Base-by-base conservation (phyloP, 129 eudicot genomes). In the Lonicera japonica region DNA sequence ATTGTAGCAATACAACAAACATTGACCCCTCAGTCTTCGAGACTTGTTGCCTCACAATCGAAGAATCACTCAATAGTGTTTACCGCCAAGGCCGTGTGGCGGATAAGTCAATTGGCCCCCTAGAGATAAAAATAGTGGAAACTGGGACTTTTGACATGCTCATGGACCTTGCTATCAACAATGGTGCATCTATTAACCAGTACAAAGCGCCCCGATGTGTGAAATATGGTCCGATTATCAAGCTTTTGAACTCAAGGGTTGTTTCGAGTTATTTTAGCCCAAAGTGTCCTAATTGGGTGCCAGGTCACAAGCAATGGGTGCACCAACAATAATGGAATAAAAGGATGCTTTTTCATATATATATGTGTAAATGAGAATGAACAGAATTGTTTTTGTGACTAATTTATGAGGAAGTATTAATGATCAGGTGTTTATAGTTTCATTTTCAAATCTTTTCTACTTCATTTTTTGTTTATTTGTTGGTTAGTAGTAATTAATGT, bases 151-250 rank as follows among this genome's bases (percentile, higher is more conserved):
- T 85, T 67, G 94, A 85, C 68, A 83, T 78, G 76, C 65, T 85
- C 14, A 85, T 85, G 94, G 94, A 85, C 55, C 75, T 63, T 34
- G 82, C 88, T 0, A 60, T 85, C 23, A 78, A 78, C 40, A 69
- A 69, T 56, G 94, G 94, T 3, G 87, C 88, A 11, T 85, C 94
- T 1, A 78, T 85, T 34, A 81, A 81, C 56, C 88, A 85, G 64
- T 85, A 85, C 64, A 85, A 85, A 80, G 70, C 86, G 11, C 94
- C 94, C 0, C 73, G 94, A 60, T 85, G 94, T 61, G 85, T 85
- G 25, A 81, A 75, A 46, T 78, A 39, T 36, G 64, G 54, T 22
- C 82, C 82, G 19, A 80, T 72, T 9, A 62, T 80, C 41, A 56
- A 77, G 36, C 56, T 83, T 45, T 63, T 72, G 62, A 76, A 80